Percentiles rank a stretch among this genome's conserved stretches.
Evolutionary conservation across 352 stramenopile genomes (phyloP).

Genomic region (Globisporangium sylvaticum): DNA sequence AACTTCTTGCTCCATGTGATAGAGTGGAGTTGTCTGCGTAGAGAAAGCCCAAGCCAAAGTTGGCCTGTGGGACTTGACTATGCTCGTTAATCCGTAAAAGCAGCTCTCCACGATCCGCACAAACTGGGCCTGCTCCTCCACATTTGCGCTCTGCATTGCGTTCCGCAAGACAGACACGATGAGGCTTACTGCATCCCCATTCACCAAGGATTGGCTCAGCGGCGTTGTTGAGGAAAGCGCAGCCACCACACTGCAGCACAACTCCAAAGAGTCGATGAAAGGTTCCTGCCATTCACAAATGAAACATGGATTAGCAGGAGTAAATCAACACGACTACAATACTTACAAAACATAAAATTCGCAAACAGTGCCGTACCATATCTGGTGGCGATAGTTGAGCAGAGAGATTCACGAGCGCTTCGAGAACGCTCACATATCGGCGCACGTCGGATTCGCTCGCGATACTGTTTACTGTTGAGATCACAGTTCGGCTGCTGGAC

Average conservation of each 20-base stretch:
- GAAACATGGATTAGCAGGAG: not conserved
- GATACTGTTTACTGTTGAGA: slow-evolving; percentile 21
- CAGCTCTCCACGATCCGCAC: slow-evolving; percentile 28
- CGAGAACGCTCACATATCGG: slow-evolving; percentile 20
- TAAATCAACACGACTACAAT: not conserved
- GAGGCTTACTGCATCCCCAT: slow-evolving; percentile 17
- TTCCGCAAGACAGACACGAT: slow-evolving; percentile 24
- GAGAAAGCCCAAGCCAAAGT: not conserved
- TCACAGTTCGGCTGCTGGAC: slow-evolving; percentile 11
- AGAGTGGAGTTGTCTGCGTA: not conserved
- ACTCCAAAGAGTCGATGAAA: slow-evolving; percentile 30
- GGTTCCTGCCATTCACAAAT: slow-evolving; percentile 19
- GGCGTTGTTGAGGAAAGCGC: slow-evolving; percentile 22
- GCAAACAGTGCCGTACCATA: slow-evolving; percentile 9
- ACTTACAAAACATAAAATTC: not conserved
- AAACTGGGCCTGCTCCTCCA: slow-evolving; percentile 23
- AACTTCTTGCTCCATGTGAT: not conserved
- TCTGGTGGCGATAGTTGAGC: slow-evolving; percentile 10
- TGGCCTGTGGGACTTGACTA: slow-evolving; percentile 14
- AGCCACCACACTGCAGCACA: slow-evolving; percentile 32
- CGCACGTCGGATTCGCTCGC: slow-evolving; percentile 24
- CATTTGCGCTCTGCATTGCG: slow-evolving; percentile 20
- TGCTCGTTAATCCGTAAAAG: slow-evolving; percentile 22
- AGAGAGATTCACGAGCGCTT: slow-evolving; percentile 18
- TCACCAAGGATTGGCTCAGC: slow-evolving; percentile 8